phyloP scores from a whole-genome alignment of 352 stramenopile genomes.

The Detonula confervacea region DNA sequence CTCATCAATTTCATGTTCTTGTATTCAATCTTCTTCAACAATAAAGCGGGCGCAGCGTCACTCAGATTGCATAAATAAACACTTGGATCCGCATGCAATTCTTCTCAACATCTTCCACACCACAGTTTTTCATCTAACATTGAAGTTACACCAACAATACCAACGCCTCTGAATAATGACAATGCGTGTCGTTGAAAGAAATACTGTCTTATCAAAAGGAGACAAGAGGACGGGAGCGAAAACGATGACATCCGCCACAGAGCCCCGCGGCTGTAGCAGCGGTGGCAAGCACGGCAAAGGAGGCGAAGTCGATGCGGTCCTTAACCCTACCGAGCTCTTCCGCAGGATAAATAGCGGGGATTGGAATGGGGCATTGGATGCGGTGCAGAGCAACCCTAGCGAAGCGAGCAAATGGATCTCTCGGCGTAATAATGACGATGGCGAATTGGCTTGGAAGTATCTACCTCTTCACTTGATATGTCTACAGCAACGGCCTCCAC shows the following conservation, averaged over 20 bases:
- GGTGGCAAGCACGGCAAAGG: neutral
- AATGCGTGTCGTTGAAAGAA: neutral
- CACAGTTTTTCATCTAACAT: neutral
- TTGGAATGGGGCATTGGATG: constrained; percentile 49
- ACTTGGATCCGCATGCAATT: no score
- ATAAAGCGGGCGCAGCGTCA: no score
- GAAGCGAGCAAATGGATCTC: constrained; percentile 58
- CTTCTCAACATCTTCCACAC: neutral
- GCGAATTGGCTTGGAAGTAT: constrained; percentile 59
- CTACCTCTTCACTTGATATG: constrained; percentile 62
- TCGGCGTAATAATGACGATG: constrained; percentile 27
- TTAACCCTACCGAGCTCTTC: constrained; percentile 59
- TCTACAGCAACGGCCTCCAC: constrained; percentile 52
- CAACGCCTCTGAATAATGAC: neutral
- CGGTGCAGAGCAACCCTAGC: constrained; percentile 28
- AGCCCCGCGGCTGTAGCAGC: neutral
- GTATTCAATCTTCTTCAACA: no score
- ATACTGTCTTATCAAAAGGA: neutral
- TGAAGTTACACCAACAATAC: neutral
- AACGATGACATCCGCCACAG: constrained; percentile 8
- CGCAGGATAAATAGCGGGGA: constrained; percentile 56
- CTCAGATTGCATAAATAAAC: no score
- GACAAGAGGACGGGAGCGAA: neutral
- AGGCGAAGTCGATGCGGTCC: constrained; percentile 53
- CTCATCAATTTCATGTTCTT: no score